A percentile compares a stretch with the other conserved stretches of the same genome.
Evolutionary conservation across 495 filamentous ascomycete genomes (phyloP).

Genomic region (Parmelia sp.): DNA sequence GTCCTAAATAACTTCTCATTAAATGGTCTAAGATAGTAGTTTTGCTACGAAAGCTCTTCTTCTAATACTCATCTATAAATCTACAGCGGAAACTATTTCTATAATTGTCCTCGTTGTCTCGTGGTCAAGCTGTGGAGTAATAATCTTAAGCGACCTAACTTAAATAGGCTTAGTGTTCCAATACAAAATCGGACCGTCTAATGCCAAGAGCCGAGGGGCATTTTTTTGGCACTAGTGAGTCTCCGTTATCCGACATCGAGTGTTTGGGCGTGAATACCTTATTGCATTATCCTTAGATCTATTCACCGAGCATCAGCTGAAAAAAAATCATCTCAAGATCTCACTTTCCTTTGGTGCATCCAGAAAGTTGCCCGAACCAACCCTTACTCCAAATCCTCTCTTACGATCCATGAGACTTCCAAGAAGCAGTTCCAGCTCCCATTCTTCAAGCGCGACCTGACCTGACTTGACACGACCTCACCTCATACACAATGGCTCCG

Average conservation of each 20-base stretch:
- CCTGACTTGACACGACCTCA: constrained; percentile 29
- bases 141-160: no score
- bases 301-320: background rate
- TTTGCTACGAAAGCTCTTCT: no score
- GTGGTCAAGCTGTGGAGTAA: no score
- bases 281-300: background rate
- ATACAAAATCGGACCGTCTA: no score
- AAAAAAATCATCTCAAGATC: background rate
- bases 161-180: no score
- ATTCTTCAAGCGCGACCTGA: background rate
- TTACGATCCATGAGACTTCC: constrained; percentile 10
- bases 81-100: no score
- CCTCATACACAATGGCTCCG: constrained; percentile 43
- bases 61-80: no score
- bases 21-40: no score
- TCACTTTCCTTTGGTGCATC: background rate
- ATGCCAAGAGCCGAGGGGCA: constrained; percentile 5
- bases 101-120: no score
- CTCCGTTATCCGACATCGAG: constrained; percentile 5
- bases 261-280: background rate
- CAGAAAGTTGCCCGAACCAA: background rate
- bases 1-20: no score
- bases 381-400: background rate
- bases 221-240: constrained; percentile 9
- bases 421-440: background rate